phyloP scores from a whole-genome alignment of 2,329 filamentous ascomycete species.

The Thelonectria blattea region DNA sequence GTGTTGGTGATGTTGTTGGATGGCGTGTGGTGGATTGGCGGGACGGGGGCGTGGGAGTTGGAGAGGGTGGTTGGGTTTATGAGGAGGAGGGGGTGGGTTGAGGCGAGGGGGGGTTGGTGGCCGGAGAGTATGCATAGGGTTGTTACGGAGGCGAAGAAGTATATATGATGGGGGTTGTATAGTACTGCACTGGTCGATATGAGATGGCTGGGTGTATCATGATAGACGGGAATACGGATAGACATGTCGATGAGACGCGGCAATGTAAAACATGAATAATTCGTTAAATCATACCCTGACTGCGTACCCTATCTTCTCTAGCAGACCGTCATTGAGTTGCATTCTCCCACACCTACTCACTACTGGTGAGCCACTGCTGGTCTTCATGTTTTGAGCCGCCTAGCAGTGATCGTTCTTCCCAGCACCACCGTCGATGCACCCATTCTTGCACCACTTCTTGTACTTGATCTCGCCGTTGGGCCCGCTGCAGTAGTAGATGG shows the following conservation, averaged over 20 bases:
- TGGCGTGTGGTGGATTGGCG: constrained; percentile 49
- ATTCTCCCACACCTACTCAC: too few relatives aligned
- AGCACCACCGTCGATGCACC: constrained; percentile 1
- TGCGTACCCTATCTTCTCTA: neutral
- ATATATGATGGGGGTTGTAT: neutral
- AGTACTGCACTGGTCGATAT: neutral
- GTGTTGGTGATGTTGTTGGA: constrained; percentile 46
- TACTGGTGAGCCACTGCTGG: too few relatives aligned
- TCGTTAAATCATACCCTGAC: neutral
- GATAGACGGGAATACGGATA: too few relatives aligned
- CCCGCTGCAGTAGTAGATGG: constrained; percentile 13
- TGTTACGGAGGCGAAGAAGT: constrained; percentile 14
- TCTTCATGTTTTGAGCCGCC: too few relatives aligned
- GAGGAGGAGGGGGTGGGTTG: constrained; percentile 14
- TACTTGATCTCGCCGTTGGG: constrained; percentile 15
- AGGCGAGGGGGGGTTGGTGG: constrained; percentile 40
- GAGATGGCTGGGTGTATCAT: neutral
- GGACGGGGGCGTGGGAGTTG: constrained; percentile 45
- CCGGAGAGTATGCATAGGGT: constrained; percentile 43
- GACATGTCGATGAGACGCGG: neutral
- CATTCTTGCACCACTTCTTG: constrained; percentile 16
- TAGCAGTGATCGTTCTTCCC: constrained; percentile 16
- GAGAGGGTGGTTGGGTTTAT: constrained; percentile 33
- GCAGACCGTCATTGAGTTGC: too few relatives aligned
- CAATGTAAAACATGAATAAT: neutral